A percentile compares a stretch with the other conserved stretches of the same genome.
These are phyloP conservation scores for Brettanomyces nanus DNA, from an alignment of 805 yeast genomes.

Conservation along the genomic window DNA sequence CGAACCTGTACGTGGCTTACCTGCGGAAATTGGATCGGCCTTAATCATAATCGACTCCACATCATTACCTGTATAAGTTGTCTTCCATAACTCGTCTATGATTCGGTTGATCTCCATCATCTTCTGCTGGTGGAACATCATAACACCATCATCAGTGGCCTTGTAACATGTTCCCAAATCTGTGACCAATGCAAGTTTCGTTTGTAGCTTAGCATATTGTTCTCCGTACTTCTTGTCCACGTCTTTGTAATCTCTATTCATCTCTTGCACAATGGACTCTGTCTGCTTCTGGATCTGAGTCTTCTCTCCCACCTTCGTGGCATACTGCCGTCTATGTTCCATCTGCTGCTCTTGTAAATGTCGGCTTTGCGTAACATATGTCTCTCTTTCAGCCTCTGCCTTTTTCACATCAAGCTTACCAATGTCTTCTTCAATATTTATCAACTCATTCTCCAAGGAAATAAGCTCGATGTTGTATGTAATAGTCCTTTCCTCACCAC, in stretches of 20 bases:
- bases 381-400: conserved; percentile 49
- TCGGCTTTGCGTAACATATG: conserved; percentile 51
- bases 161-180: conserved; percentile 76
- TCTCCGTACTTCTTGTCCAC: conserved; percentile 55
- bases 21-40: conserved; percentile 58
- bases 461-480: conserved; percentile 32
- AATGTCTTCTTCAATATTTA: conserved; percentile 16
- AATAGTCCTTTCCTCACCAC: conserved; percentile 53
- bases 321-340: conserved; percentile 50
- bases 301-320: conserved; percentile 79
- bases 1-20: conserved; percentile 25
- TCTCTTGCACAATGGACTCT: conserved; percentile 43
- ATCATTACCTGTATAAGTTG: conserved; percentile 91
- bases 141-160: conserved; percentile 87
- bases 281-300: conserved; percentile 75
- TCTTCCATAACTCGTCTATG: conserved; percentile 87
- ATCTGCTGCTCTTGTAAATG: conserved; percentile 44
- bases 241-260: conserved; percentile 61
- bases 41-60: conserved; percentile 82
- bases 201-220: conserved; percentile 70
- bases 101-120: conserved; percentile 90
- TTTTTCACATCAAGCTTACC: conserved; percentile 31
- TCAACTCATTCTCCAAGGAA: conserved; percentile 36
- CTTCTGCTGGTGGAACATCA: conserved; percentile 83
- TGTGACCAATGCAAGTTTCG: conserved; percentile 65